Base-by-base conservation (phyloP, 495 filamentous ascomycete species). In the Penicillium lagena region DNA sequence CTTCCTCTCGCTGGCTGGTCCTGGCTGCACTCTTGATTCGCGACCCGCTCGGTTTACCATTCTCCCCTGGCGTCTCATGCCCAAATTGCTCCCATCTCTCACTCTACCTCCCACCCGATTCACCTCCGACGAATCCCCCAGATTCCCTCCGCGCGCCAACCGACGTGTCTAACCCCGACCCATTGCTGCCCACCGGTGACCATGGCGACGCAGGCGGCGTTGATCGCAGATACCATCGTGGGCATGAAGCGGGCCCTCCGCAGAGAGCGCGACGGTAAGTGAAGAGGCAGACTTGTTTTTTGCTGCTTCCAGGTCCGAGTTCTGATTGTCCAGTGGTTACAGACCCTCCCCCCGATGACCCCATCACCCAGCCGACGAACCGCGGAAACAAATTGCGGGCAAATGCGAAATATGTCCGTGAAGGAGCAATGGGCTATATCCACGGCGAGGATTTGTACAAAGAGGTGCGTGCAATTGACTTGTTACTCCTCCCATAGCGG, bases 301-400 rank as follows among this genome's bases (percentile, higher is more conserved):
- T 17, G 17, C 17, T 17, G 17, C 17, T 17, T 17, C 22, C 22
- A 4, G 22, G 22, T 22, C 22, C 22, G 22, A 22, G 22, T 22
- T 22, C 51, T 51, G 43, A 52, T 49, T 22, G 6, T 44, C 9
- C 34, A 50, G 13, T 43, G 29, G 43, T 37, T 9, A n/a, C 29
- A 95, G 90, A 86, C 39, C 87, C 87, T 36, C 90, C 91, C 56
- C 88, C 88, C 14, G 93, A 96, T 63, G 86, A 88, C 50, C 78
- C 82, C 35, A 87, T 93, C 55, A 77, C 80, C 35, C 78, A 82
- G 58, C 80, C 80, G 41, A 90, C 86, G 7, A 97, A 96, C 64
- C 87, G 91, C 55, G 89, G 87, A 37, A 87, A 95, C 62, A 99
- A 95, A 61, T 77, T 97, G 46, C 87, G 87, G 65, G 85, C 78